A percentile compares a stretch with the other conserved stretches of the same genome.
These are phyloP conservation scores for Lachancea quebecensis DNA, from an alignment of 805 yeast genomes.

Conservation along the genomic window DNA sequence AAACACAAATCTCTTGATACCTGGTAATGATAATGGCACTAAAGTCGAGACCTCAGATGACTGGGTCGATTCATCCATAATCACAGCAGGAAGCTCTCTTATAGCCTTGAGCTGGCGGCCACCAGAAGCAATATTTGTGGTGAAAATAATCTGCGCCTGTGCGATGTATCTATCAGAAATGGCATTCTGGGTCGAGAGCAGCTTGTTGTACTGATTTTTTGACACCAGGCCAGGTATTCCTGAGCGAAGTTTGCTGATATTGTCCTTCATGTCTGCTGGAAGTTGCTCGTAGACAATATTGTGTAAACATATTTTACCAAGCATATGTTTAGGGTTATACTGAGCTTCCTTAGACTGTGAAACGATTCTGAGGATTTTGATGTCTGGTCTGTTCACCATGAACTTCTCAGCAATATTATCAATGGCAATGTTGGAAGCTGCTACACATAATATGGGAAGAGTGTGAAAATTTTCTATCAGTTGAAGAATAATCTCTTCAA, in stretches of 20 bases:
- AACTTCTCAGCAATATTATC: conserved; percentile 71
- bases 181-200: conserved; percentile 38
- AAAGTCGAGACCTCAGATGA: conserved; percentile 67
- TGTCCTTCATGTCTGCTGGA: conserved; percentile 39
- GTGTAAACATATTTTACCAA: conserved; percentile 57
- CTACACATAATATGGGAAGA: conserved; percentile 63
- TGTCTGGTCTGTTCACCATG: conserved; percentile 41
- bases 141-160: conserved; percentile 63
- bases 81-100: conserved; percentile 53
- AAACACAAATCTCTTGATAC: conserved; percentile 58
- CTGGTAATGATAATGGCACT: conserved; percentile 64
- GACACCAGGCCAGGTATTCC: conserved; percentile 38
- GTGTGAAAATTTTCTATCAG: conserved; percentile 47
- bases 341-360: conserved; percentile 56
- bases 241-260: conserved; percentile 37
- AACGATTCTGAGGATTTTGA: conserved; percentile 48
- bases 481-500: conserved; percentile 56
- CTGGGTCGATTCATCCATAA: conserved; percentile 76
- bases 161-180: conserved; percentile 46
- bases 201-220: conserved; percentile 44
- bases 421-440: conserved; percentile 70
- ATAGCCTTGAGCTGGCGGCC: conserved; percentile 54
- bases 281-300: conserved; percentile 48
- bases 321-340: conserved; percentile 49
- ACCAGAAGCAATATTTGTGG: conserved; percentile 69